These are phyloP conservation scores for Fraxinus platypoda DNA, from an alignment of 305 asterid species.

Conservation along the genomic window DNA sequence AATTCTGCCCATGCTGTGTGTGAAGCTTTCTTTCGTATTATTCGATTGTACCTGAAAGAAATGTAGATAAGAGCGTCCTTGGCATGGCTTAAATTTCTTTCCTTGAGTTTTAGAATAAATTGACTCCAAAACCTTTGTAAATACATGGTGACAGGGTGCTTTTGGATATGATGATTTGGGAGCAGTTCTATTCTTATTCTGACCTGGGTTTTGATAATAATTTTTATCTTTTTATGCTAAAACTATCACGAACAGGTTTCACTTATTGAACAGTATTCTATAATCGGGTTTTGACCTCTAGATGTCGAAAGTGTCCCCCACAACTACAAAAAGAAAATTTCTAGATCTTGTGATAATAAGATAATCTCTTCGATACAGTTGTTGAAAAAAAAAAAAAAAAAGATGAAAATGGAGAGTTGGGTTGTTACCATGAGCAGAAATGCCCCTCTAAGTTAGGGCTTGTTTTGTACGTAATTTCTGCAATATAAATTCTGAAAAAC, in stretches of 20 bases:
- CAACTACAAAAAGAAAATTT: background rate
- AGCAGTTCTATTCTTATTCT: background rate
- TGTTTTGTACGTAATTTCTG: background rate
- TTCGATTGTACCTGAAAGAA: conserved; percentile 15
- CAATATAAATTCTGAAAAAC: background rate
- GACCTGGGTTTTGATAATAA: background rate
- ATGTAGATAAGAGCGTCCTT: conserved; percentile 42
- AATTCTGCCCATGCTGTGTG: conserved; percentile 26
- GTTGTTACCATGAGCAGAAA: background rate
- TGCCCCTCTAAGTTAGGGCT: background rate
- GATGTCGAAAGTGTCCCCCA: background rate
- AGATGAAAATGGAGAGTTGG: background rate
- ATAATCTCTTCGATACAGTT: background rate
- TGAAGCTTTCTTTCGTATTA: conserved; percentile 31
- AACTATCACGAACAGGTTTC: background rate
- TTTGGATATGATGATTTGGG: conserved; percentile 3
- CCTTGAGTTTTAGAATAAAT: background rate
- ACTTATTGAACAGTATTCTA: background rate
- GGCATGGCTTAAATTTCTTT: conserved; percentile 30
- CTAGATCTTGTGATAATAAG: background rate
- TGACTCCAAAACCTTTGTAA: conserved; percentile 7
- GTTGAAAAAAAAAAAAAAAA: background rate
- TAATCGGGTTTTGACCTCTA: background rate
- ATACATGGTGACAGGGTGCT: conserved; percentile 11
- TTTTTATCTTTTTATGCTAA: background rate